Conservation (phyloP, 139 green algal genomes). For the Chlamydomonas schloesseri region DNA sequence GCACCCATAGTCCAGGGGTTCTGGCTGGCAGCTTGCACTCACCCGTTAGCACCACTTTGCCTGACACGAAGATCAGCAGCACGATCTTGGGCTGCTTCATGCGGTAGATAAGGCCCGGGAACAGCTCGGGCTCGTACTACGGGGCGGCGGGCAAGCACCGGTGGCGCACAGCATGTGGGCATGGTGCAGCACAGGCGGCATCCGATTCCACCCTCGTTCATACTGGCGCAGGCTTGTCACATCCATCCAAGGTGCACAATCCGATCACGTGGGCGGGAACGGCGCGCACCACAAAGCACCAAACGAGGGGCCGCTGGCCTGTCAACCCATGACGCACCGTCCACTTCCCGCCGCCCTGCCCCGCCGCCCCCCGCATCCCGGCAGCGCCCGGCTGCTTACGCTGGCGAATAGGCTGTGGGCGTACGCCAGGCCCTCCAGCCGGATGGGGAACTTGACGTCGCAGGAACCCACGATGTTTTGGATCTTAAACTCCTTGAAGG, state of each 20-base stretch:
- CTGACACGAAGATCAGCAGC: constrained; percentile 98
- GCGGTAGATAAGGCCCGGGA: constrained; percentile 98
- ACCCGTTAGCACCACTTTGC: constrained; percentile 90
- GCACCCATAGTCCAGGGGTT: too few species aligned
- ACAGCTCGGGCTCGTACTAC: constrained; percentile 99
- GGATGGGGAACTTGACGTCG: constrained; percentile 98
- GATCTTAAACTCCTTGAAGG: constrained; percentile 95
- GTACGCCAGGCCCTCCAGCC: constrained; percentile 93
- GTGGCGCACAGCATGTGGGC: too few species aligned
- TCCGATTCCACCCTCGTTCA: too few species aligned
- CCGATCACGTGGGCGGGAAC: too few species aligned
- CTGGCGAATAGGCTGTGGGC: constrained; percentile 90
- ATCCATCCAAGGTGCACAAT: too few species aligned
- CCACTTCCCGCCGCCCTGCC: too few species aligned
- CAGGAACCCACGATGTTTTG: constrained; percentile 99
- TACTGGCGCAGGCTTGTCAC: too few species aligned
- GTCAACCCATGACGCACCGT: too few species aligned
- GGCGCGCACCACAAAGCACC: too few species aligned
- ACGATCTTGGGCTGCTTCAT: constrained; percentile 99
- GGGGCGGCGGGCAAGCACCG: background rate
- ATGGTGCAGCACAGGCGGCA: too few species aligned
- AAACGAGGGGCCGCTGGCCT: too few species aligned
- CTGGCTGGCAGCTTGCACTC: background rate
- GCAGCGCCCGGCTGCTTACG: constrained; percentile 29
- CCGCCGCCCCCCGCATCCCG: too few species aligned